These are phyloP conservation scores for Neurospora pannonica DNA, from an alignment of 495 filamentous ascomycete species.

Conservation along the genomic window DNA sequence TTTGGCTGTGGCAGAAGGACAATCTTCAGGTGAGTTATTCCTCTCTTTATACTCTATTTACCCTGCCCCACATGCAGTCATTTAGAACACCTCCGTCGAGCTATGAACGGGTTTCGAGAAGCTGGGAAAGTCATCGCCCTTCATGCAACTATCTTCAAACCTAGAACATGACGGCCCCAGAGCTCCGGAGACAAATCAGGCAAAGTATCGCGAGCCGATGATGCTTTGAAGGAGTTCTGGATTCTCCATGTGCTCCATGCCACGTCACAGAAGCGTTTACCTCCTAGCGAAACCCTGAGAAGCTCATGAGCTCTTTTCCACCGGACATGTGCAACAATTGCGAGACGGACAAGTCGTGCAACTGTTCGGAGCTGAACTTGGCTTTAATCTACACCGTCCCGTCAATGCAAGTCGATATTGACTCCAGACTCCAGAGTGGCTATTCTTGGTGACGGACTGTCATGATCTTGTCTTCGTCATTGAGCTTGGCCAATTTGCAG, in stretches of 20 bases:
- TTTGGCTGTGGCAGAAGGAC: not conserved
- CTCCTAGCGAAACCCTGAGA: not conserved
- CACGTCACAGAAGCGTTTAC: not conserved
- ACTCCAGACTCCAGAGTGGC: not conserved
- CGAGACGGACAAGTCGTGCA: not conserved
- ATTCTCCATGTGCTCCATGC: not conserved
- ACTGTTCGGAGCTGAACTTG: not conserved
- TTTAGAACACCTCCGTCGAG: no score
- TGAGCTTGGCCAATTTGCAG: not conserved
- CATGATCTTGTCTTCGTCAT: not conserved
- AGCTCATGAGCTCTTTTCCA: not conserved
- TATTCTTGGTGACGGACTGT: not conserved
- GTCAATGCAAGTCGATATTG: not conserved
- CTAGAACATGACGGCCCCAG: not conserved
- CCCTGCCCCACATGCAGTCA: not conserved
- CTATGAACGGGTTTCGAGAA: not conserved
- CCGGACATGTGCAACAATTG: not conserved
- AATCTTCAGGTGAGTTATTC: not conserved
- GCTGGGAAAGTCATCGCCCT: not conserved
- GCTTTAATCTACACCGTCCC: not conserved
- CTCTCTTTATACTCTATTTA: not conserved
- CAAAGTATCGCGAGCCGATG: not conserved
- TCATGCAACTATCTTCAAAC: not conserved
- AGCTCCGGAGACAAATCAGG: not conserved
- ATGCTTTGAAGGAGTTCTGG: not conserved